A percentile compares a stretch with the other conserved stretches of the same genome.
These are phyloP conservation scores for Cutaneotrichosporon sp. DNA, from an alignment of 1,284 basidiomycete genomes.

Conservation along the genomic window DNA sequence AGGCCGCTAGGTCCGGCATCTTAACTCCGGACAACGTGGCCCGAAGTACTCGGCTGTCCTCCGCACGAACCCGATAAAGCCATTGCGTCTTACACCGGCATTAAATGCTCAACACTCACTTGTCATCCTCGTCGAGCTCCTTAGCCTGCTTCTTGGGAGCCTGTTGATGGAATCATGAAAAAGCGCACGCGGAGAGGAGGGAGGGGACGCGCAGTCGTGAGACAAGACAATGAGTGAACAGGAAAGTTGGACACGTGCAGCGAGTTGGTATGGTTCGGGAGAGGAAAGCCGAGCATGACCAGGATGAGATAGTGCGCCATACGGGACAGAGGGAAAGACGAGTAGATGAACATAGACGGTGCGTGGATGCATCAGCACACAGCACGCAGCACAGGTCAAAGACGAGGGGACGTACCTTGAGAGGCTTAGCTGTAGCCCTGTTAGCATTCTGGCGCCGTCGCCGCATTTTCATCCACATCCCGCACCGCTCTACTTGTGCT, in stretches of 20 bases:
- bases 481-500: neutral
- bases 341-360: neutral
- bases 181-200: neutral
- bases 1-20: too few relatives aligned
- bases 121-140: slow-evolving; percentile 44
- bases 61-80: too few relatives aligned
- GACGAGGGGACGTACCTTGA: slow-evolving; percentile 24
- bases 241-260: too few relatives aligned
- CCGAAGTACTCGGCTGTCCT: neutral
- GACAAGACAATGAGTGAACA: too few relatives aligned
- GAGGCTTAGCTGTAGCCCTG: slow-evolving; percentile 28
- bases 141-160: slow-evolving; percentile 26
- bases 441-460: neutral
- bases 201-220: neutral
- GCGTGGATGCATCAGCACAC: neutral
- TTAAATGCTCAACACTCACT: slow-evolving; percentile 3
- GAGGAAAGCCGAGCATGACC: neutral
- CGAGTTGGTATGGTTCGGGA: too few relatives aligned
- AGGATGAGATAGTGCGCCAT: too few relatives aligned
- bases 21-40: too few relatives aligned
- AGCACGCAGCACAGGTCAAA: too few relatives aligned
- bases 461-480: neutral
- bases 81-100: too few relatives aligned
- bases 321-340: neutral
- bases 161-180: neutral